Evolutionary conservation across 208 protist species (phyloP), one percentile per base, ranked within the genome.

Genomic region (Vickermania ingenoplastis): DNA sequence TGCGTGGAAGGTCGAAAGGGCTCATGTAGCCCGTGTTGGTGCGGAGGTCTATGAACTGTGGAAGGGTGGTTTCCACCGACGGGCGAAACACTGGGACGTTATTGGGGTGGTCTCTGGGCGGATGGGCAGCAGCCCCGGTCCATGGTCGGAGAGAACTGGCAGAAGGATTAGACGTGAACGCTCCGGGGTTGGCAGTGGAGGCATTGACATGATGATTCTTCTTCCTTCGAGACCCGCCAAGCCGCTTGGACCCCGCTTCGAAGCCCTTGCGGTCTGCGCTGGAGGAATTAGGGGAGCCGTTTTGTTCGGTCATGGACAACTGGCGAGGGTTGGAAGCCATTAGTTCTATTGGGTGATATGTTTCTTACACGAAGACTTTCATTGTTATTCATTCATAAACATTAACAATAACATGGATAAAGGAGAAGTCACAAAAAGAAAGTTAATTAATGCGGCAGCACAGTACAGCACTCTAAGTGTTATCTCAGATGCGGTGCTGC

Each of bases 41-140:
- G 11, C 66, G 27, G 17, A 89, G 14, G 56, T 92, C 81, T 25
- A 92, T 63, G 61, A 92, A 92, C 65, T 89, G 85, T 22, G 71
- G 57, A 30, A 71, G 63, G 4, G 63, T 56, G 14, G 71, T 49
- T 1, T 51, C 2, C 14, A 79, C 69, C 1, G 69, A 69, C 0
- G 73, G 77, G 0, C 61, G 69, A 67, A 79, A 77, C 45, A 80
- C 66, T 3, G 67, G 53, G 26, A 30, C 17, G 13, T 14, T 22
- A 11, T 28, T 27, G 51, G n/a, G 13, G 5, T 29, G 54, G 27
- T 13, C 41, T 25, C 27, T 48, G 29, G n/a, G 11, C 11, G 54
- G 14, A 5, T n/a, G 7, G 7, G 54, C 5, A 25, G 25, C 14
- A 5, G 27, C 25, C 41, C 0, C 45, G 22, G 28, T 31, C 50